Base-by-base conservation (phyloP, 305 asterid genomes). In the Nicotiana rustica region DNA sequence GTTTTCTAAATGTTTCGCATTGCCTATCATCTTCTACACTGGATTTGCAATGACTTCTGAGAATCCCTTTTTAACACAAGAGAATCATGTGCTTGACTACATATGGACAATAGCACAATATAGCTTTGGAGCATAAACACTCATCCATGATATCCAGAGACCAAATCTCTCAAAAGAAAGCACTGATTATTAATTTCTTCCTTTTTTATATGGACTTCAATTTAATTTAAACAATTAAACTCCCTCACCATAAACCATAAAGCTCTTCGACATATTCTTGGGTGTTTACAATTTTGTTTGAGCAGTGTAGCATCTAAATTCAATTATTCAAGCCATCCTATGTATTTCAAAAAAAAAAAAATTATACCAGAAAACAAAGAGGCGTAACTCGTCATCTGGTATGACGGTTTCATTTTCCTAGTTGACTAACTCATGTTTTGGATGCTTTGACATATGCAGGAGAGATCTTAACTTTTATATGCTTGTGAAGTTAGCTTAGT, bases 81-180 rank as follows among this genome's bases (percentile, higher is more conserved):
- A 47, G 79, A 18, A 71, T 33, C 62, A 47, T 19, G 25, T 47
- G 61, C 10, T 73, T 49, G 41, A 73, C 17, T 47, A 13, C 79
- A 73, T 49, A 73, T 49, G 62, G 62, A 47, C 41, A 14, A 49
- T 21, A 44, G 60, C 60, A 70, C 13, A 47, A 73, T 49, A 49
- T 21, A 47, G 62, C 21, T 73, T 73, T 1, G 15, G 41, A 73
- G 2, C 44, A 47, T 21, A 73, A 73, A 36, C 36, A 73, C 62
- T 73, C 62, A 73, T 47, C 21, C 62, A 25, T 49, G 41, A 21
- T 73, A 41, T 70, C 78, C 60, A 70, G 36, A 73, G 21, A 47
- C 62, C 79, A 73, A 49, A 73, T 73, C 62, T 13, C 62, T 73
- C 79, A 71, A 71, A 47, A 47, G 41, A 21, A 73, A 73, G 25